phyloP scores from a whole-genome alignment of 225 moss, liverwort and hornwort species.

The Polytrichum commune region DNA sequence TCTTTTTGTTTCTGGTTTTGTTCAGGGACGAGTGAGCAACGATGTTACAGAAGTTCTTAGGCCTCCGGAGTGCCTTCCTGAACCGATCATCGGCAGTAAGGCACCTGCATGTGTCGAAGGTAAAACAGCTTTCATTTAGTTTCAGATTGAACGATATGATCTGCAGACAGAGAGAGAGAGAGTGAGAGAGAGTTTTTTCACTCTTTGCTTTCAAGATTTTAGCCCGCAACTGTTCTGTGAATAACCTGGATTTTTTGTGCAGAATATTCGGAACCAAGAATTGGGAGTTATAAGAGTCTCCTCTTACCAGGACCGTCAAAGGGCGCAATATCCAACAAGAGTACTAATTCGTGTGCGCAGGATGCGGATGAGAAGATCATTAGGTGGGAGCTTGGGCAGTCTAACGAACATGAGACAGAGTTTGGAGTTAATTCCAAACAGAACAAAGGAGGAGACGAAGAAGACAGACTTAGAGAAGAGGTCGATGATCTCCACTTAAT shows the following conservation, averaged over 20 bases:
- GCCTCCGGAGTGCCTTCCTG: neutral
- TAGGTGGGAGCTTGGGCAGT: neutral
- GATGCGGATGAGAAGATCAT: neutral
- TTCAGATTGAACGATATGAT: too few relatives aligned
- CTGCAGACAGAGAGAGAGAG: too few relatives aligned
- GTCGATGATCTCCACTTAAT: neutral
- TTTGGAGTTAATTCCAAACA: neutral
- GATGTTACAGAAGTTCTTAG: constrained; percentile 20
- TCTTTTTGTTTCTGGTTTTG: neutral
- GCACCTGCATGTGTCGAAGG: constrained; percentile 40
- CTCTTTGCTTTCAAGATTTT: neutral
- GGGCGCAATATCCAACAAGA: neutral
- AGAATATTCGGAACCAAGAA: constrained; percentile 38
- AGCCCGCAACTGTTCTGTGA: neutral
- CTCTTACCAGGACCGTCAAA: constrained; percentile 1
- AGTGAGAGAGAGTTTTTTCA: neutral
- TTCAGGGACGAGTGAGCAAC: constrained; percentile 41
- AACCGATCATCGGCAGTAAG: constrained; percentile 25
- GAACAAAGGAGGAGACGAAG: neutral
- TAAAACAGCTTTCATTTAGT: neutral
- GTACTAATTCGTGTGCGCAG: neutral
- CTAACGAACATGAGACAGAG: constrained; percentile 9
- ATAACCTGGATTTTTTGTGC: constrained; percentile 4
- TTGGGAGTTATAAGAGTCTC: constrained; percentile 18
- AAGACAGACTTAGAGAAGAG: neutral